Evolutionary conservation across 805 yeast species (phyloP).

Genomic region (Candida golubevii): DNA sequence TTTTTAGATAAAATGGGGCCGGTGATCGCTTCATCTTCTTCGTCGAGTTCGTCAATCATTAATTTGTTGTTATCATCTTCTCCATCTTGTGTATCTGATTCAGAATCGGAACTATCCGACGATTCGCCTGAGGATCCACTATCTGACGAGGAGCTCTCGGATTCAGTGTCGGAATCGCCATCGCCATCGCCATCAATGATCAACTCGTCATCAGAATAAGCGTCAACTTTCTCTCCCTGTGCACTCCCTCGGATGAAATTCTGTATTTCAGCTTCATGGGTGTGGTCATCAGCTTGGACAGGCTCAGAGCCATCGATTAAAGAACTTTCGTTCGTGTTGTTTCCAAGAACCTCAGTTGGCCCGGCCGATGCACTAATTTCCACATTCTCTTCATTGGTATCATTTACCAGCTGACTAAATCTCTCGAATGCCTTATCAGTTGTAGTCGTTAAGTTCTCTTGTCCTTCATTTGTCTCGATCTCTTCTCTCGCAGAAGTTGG

Average conservation of each 20-base stretch:
- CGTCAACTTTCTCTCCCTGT: neutral
- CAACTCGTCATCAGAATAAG: slow-evolving; percentile 18
- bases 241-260: neutral
- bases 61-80: neutral
- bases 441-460: too few species aligned
- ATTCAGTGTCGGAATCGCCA: neutral
- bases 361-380: too few species aligned
- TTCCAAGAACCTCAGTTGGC: too few species aligned
- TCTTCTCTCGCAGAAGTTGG: too few species aligned
- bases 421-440: too few species aligned
- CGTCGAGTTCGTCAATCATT: slow-evolving; percentile 29
- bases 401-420: too few species aligned
- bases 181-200: slow-evolving; percentile 6
- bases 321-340: too few species aligned
- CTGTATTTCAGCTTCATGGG: too few species aligned
- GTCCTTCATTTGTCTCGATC: too few species aligned
- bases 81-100: neutral
- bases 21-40: slow-evolving; percentile 39
- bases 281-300: too few species aligned
- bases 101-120: slow-evolving; percentile 4
- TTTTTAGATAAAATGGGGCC: slow-evolving; percentile 79
- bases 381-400: too few species aligned
- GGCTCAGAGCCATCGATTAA: too few species aligned
- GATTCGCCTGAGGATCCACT: neutral
- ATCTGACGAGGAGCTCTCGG: neutral